phyloP scores from a whole-genome alignment of 495 filamentous ascomycete species.

The Pyrenopolyporus hunteri region DNA sequence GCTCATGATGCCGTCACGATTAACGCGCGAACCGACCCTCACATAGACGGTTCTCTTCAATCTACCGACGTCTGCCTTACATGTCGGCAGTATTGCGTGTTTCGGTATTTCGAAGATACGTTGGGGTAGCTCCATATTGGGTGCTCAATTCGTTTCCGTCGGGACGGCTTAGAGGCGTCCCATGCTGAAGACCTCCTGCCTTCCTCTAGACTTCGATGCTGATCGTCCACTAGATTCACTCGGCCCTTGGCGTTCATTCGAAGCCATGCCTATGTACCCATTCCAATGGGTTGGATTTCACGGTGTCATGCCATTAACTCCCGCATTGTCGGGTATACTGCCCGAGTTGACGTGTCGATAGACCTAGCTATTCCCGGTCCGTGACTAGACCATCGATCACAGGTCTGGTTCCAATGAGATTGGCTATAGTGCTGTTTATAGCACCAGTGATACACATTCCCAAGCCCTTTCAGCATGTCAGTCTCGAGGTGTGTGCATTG shows the following conservation, averaged over 20 bases:
- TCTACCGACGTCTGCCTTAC: conserved; percentile 13
- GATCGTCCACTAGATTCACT: conserved; percentile 16
- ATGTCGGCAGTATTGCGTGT: not conserved
- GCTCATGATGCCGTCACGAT: conserved; percentile 5
- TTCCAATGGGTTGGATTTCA: conserved; percentile 15
- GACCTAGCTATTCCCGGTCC: conserved; percentile 18
- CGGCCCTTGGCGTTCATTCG: not conserved
- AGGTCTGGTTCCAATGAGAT: conserved; percentile 15
- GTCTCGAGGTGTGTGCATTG: conserved; percentile 5
- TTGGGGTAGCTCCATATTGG: not conserved
- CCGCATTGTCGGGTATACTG: conserved; percentile 29
- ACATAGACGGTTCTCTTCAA: conserved; percentile 5
- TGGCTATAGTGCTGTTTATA: conserved; percentile 3
- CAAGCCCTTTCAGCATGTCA: conserved; percentile 15
- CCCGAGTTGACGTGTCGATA: conserved; percentile 24
- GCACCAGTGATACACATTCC: conserved; percentile 17
- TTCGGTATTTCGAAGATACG: not conserved
- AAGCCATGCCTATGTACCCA: conserved; percentile 2
- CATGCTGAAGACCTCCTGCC: not conserved
- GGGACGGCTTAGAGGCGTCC: conserved; percentile 7
- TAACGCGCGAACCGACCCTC: conserved; percentile 3
- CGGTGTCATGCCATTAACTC: conserved; percentile 18
- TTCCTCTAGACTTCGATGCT: conserved; percentile 10
- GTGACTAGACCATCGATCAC: conserved; percentile 6
- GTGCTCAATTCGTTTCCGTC: conserved; percentile 5